Base-by-base conservation (phyloP, 139 green algal genomes). In the Chlamydomonas incerta region DNA sequence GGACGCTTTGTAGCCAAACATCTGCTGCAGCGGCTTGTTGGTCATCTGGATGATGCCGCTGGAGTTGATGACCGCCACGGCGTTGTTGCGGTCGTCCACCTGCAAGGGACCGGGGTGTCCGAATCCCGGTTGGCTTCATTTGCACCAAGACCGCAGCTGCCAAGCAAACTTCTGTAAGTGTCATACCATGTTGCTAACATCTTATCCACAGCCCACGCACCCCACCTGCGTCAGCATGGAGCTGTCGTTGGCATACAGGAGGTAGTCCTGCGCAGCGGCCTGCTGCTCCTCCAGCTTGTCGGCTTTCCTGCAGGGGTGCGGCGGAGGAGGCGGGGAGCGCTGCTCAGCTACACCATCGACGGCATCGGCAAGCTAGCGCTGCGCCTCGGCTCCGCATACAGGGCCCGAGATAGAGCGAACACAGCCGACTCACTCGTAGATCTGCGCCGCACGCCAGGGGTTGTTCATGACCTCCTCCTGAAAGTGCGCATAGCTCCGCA, bases 381-480 rank as follows among this genome's bases (percentile, higher is more conserved):
- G n/a, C n/a, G n/a, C n/a, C n/a, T n/a, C n/a, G n/a, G n/a, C n/a
- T n/a, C n/a, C n/a, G n/a, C n/a, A n/a, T 58, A 58, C 13, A 23
- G 13, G 13, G 52, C 52, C 52, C 15, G 13, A 58, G 15, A 15
- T 58, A 15, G 52, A 58, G 15, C 52, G 52, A 15, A 15, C 52
- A 58, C 15, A 23, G 52, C 55, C 55, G 2, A 69, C 73, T 68
- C 29, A 80, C 73, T 55, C 47, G 29, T 68, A 80, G 52, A 68
- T 68, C 4, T 50, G 57, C 47, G 73, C 26, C 11, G 87, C 87
- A 33, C 57, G 47, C 87, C 87, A 91, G n/a, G 82, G 82, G 76
- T 87, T 83, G 70, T 89, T 88, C 35, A 72, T 82, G 74, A 80
- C 70, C n/a, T 77, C 18, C 31, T 85, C 67, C 67, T 77, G 67